Base-by-base conservation (phyloP, 257 asterid genomes). In the Plantago major region DNA sequence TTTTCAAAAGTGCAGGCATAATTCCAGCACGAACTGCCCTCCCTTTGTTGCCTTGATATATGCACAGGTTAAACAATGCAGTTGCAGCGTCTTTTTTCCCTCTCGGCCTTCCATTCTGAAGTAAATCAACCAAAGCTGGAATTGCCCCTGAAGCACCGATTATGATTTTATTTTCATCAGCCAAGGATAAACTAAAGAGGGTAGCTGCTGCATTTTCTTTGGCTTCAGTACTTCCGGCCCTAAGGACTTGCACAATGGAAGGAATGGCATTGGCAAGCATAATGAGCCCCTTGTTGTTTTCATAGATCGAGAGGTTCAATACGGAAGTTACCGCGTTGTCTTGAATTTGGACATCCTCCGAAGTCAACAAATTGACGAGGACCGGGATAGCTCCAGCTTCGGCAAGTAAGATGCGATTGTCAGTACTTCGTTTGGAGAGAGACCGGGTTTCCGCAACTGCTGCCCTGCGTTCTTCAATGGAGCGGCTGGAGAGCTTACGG, bases 21-120 rank as follows among this genome's bases (percentile, higher is more conserved):
- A 92, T 81, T 10, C 98, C 98, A 0, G 97, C 88, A 71, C 95
- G 67, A 15, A 92, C 84, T 11, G 98, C 98, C 66, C 98, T 69
- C 13, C 95, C 97, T 61, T 86, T 88, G 84, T 92, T 92, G 63
- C 95, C 95, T 10, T 81, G 95, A 75, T 92, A 89, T 49, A 89
- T 81, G 46, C 98, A 92, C 72, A 92, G 67, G 63, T 89, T 92
- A 74, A 88, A 92, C 63, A 92, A 76, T 0, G 98, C 95, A 0
- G 98, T 86, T 12, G 98, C 95, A 18, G 98, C 97, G 45, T 92
- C 98, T 72, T 92, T 92, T 70, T 84, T 92, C 60, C 98, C 98
- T 67, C 98, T 72, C 0, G 82, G 9, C 65, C 84, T 84, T 28
- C 98, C 98, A 4, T 68, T 74, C 46, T 78, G 71, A 18, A 92